Percentiles rank a stretch among this genome's conserved stretches.
These are phyloP conservation scores for Dittrichia graveolens DNA, from an alignment of 129 eudicot genomes.

Conservation along the genomic window DNA sequence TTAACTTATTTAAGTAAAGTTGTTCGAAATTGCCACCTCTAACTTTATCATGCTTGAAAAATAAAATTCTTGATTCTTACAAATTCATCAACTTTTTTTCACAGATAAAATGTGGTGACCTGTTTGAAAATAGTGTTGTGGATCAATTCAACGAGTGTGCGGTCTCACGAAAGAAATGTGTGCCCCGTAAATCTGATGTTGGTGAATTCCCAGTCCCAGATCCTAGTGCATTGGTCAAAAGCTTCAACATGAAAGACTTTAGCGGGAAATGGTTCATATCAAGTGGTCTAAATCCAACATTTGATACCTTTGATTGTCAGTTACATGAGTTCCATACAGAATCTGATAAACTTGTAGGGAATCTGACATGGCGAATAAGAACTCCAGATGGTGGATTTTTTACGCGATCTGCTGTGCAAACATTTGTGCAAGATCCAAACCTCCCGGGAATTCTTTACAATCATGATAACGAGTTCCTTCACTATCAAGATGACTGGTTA, in stretches of 20 bases:
- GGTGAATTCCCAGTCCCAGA: constrained; percentile 94
- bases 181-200: constrained; percentile 87
- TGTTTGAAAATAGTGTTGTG: constrained; percentile 88
- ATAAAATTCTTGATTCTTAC: neutral
- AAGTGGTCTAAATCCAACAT: constrained; percentile 89
- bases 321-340: constrained; percentile 84
- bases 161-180: constrained; percentile 91
- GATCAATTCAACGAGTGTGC: constrained; percentile 97
- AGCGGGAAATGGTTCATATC: constrained; percentile 88
- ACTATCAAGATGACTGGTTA: constrained; percentile 90
- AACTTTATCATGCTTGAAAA: neutral
- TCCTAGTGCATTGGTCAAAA: constrained; percentile 62
- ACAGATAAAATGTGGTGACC: constrained; percentile 95
- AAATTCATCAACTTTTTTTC: constrained; percentile 8
- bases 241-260: constrained; percentile 74
- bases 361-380: constrained; percentile 71
- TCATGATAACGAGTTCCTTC: constrained; percentile 94
- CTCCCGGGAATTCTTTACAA: constrained; percentile 84
- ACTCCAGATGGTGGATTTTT: constrained; percentile 90
- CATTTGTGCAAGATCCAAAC: constrained; percentile 77
- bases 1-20: no score
- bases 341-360: constrained; percentile 68
- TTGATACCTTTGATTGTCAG: constrained; percentile 89
- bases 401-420: constrained; percentile 85
- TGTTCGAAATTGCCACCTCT: no score